Base-by-base conservation (phyloP, 2,329 filamentous ascomycete species). In the Sclerotinia nivalis region DNA sequence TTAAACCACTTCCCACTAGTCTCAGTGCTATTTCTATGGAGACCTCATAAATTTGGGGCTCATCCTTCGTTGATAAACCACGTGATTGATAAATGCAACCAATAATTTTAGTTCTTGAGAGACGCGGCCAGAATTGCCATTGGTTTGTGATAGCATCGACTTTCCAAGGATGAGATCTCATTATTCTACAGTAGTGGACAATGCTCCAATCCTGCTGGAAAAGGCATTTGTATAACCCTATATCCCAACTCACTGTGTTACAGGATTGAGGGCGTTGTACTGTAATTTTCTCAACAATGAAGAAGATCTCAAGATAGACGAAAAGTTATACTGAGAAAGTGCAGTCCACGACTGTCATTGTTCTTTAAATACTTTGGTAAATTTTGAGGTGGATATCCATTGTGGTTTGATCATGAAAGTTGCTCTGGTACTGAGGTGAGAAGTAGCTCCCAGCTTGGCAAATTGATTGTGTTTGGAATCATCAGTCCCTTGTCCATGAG, bases 281-380 rank as follows among this genome's bases (percentile, higher is more conserved):
- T 2, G 22, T 2, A 0, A 18, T 15, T 15, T 20, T 34, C 31
- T 28, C 20, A 10, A 10, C 20, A 22, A 22, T 10, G 5, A 56
- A 13, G 40, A 20, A 22, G 5, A 22, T 9, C 13, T 12, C 22
- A 12, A 6, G 13, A 37, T 0, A 1, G 6, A 1, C 54, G 0
- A 2, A 5, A 13, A 56, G 3, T 56, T 37, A 12, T 22, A 12
- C 6, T 10, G 4, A 1, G 13, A 4, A 56, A 8, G 31, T 13
- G 20, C 2, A 56, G 9, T 37, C 7, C 2, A 37, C 20, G 6
- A 12, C 22, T 56, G 0, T 22, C 31, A 1, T 37, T 0, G 12
- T 15, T 43, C 2, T 31, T 4, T 31, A 31, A 7, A 31, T 10
- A 13, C 20, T 20, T 9, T 20, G 13, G 2, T 43, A 13, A 43